A percentile compares a stretch with the other conserved stretches of the same genome.
Conservation (phyloP, 1,284 basidiomycete species). For the Apiotrichum laibachii region DNA sequence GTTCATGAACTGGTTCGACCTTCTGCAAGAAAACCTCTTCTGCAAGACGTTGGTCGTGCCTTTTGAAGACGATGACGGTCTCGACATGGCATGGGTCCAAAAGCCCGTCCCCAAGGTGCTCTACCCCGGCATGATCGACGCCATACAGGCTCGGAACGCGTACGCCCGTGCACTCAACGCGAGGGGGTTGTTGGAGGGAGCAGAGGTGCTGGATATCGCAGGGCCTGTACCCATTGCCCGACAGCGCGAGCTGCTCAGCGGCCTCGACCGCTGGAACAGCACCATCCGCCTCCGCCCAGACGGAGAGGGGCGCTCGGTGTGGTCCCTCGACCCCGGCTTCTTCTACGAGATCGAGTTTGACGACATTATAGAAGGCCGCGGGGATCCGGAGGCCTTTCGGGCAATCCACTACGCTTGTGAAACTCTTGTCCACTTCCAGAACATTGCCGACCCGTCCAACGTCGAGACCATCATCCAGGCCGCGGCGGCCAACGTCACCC, state of each 20-base stretch:
- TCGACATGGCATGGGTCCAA: neutral
- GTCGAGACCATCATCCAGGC: neutral
- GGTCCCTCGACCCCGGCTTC: neutral
- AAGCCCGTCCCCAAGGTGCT: neutral
- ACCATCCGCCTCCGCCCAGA: neutral
- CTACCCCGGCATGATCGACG: neutral
- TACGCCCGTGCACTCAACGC: neutral
- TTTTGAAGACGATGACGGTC: too few species aligned
- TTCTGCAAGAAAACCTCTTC: neutral
- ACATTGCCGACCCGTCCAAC: neutral
- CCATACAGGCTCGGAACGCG: neutral
- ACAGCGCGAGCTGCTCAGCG: neutral
- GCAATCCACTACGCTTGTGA: neutral
- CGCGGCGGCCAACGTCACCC: neutral
- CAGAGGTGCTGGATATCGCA: neutral
- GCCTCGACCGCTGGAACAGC: neutral
- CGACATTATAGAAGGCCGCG: neutral
- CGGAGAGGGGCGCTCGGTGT: neutral
- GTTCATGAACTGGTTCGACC: neutral
- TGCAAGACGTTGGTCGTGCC: too few species aligned
- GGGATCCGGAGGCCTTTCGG: neutral
- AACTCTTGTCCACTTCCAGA: neutral
- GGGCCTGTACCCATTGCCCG: neutral
- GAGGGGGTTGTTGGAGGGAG: neutral
- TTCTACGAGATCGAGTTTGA: neutral